Evolutionary conservation across 2,329 filamentous ascomycete genomes (phyloP).

Genomic region (Claviceps spartinae): DNA sequence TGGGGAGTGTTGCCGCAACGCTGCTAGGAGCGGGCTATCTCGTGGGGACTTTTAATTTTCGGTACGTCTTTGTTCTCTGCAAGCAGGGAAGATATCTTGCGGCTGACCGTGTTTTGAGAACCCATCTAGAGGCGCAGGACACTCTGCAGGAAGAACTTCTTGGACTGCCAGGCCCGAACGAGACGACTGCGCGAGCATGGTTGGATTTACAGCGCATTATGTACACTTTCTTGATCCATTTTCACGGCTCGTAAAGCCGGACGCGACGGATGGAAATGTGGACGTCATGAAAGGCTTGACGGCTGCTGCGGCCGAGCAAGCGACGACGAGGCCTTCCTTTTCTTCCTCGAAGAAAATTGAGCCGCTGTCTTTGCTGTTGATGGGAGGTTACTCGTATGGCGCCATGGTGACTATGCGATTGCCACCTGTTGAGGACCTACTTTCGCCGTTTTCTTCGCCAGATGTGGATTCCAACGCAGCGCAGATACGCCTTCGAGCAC

Average conservation of each 20-base stretch:
- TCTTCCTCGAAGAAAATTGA: not conserved
- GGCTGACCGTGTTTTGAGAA: not conserved
- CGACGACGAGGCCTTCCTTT: not conserved
- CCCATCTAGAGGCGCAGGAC: slow-evolving; percentile 53
- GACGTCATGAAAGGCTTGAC: not conserved
- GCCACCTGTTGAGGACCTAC: slow-evolving; percentile 46
- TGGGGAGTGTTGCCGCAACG: slow-evolving; percentile 49
- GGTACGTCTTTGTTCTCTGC: slow-evolving; percentile 33
- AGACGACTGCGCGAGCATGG: slow-evolving; percentile 69
- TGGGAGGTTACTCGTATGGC: slow-evolving; percentile 85
- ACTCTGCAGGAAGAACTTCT: slow-evolving; percentile 64
- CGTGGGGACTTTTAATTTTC: slow-evolving; percentile 84
- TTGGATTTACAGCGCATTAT: slow-evolving; percentile 69
- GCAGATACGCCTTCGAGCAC: slow-evolving; percentile 58
- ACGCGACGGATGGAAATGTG: not conserved
- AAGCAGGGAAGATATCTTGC: not conserved
- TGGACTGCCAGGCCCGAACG: slow-evolving; percentile 77
- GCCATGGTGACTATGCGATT: slow-evolving; percentile 66
- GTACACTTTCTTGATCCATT: slow-evolving; percentile 43
- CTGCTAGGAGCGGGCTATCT: slow-evolving; percentile 59
- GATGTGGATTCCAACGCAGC: slow-evolving; percentile 42
- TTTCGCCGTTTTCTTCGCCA: slow-evolving; percentile 43
- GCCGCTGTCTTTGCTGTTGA: slow-evolving; percentile 33
- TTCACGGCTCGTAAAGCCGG: not conserved
- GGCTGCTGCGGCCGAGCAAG: not conserved